A percentile compares a stretch with the other conserved stretches of the same genome.
These are phyloP conservation scores for Wickerhamomyces sp. DNA, from an alignment of 1,139 yeast genomes.

Conservation along the genomic window DNA sequence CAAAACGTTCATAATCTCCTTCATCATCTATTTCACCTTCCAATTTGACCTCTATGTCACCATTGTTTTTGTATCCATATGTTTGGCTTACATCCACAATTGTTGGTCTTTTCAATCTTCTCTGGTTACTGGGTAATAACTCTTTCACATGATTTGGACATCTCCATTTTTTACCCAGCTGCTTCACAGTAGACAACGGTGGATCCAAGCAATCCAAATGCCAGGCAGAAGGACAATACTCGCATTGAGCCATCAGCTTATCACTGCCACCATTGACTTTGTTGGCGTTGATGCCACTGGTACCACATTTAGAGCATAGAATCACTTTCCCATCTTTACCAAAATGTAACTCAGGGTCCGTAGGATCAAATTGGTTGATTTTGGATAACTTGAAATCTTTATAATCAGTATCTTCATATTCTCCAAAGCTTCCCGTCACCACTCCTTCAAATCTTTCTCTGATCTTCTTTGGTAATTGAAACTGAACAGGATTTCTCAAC, in stretches of 20 bases:
- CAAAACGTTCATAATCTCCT: constrained; percentile 26
- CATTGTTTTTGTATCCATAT: constrained; percentile 60
- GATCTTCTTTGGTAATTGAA: constrained; percentile 61
- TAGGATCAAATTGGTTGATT: constrained; percentile 35
- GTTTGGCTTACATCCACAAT: constrained; percentile 51
- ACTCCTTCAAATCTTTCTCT: constrained; percentile 77
- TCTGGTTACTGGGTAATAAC: constrained; percentile 31
- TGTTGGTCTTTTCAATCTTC: constrained; percentile 48
- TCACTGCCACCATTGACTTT: constrained; percentile 26
- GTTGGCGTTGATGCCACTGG: constrained; percentile 48
- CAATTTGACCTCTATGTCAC: constrained; percentile 55
- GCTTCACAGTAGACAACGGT: constrained; percentile 71
- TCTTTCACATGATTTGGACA: constrained; percentile 85
- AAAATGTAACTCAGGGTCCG: constrained; percentile 58
- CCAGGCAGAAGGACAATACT: constrained; percentile 84
- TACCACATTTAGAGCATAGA: constrained; percentile 46
- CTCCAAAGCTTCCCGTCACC: constrained; percentile 61
- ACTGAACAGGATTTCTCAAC: constrained; percentile 65
- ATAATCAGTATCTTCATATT: constrained; percentile 56
- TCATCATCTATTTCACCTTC: constrained; percentile 45
- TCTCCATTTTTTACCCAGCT: constrained; percentile 81
- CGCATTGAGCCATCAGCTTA: constrained; percentile 66
- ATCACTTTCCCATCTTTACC: constrained; percentile 54
- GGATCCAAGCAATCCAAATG: constrained; percentile 84
- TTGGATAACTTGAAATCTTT: constrained; percentile 44